These are phyloP conservation scores for Nannizzia gypsea DNA, from an alignment of 2,329 filamentous ascomycete species.

Conservation along the genomic window DNA sequence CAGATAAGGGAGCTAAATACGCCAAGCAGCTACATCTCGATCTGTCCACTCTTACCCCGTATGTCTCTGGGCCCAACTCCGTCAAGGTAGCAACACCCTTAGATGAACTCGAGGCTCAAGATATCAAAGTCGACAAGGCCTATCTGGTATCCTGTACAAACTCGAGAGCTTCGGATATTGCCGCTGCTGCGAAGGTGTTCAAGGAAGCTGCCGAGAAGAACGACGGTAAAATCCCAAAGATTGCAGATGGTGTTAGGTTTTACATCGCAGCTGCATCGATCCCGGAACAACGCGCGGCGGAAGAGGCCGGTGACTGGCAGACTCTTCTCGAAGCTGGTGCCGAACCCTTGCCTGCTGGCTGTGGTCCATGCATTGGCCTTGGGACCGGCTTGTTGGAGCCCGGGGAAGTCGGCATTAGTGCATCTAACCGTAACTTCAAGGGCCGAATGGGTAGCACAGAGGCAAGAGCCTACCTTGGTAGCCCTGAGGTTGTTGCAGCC, in stretches of 20 bases:
- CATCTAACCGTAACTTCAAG: conserved; percentile 81
- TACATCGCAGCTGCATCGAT: conserved; percentile 82
- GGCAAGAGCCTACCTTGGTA: conserved; percentile 74
- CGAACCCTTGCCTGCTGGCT: conserved; percentile 56
- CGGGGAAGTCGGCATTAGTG: conserved; percentile 76
- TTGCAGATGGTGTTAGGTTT: conserved; percentile 65
- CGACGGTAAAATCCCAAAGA: conserved; percentile 52
- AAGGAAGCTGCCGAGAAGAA: conserved; percentile 55
- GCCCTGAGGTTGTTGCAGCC: conserved; percentile 83
- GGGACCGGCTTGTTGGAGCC: conserved; percentile 67
- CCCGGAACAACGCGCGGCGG: conserved; percentile 62
- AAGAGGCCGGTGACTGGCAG: conserved; percentile 79
- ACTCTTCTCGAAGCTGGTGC: conserved; percentile 70
- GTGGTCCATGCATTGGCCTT: conserved; percentile 77
- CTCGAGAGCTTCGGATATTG: conserved; percentile 66
- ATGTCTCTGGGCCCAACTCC: conserved; percentile 77
- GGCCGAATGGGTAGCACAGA: conserved; percentile 74
- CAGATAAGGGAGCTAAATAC: conserved; percentile 68
- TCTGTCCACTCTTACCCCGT: conserved; percentile 71
- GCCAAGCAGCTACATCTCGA: conserved; percentile 74
- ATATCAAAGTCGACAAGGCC: conserved; percentile 70
- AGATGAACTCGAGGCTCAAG: conserved; percentile 55
- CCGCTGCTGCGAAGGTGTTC: conserved; percentile 74
- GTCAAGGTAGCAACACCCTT: conserved; percentile 79
- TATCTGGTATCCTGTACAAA: conserved; percentile 91